Base-by-base conservation (phyloP, 192 early-diverging fungal species). In the Radiomyces spectabilis region DNA sequence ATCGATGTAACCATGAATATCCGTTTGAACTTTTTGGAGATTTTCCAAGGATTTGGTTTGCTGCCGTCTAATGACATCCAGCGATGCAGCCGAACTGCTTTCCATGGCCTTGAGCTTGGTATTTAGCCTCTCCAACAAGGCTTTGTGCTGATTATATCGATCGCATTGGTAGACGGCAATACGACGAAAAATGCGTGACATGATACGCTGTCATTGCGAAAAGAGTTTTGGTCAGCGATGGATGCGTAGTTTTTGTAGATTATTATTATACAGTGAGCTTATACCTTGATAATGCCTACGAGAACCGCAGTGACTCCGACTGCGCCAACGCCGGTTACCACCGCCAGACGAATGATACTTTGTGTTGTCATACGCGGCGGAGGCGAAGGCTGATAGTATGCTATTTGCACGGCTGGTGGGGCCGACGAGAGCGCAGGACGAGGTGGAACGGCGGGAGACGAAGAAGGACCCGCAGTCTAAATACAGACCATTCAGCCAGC, bases 201-300 rank as follows among this genome's bases (percentile, higher is more conserved):
- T 54, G 24, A 48, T 42, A 40, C 33, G 19, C 60, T 62, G 41
- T 31, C 1, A 12, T 16, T 27, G 15, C 4, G 10, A 19, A 44
- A 30, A 57, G 5, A 26, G 6, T 12, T 5, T 3, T 21, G 18
- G 3, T 2, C 5, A 32, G 34, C 16, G 27, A 34, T 18, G 19
- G 6, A 15, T 10, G 12, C 2, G 4, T 18, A 5, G 2, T 19
- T 52, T 19, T 21, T 0, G 27, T n/a, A 30, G 22, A 10, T 7
- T 0, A 27, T 49, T 30, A n/a, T 21, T 30, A 9, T 5, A 25
- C 10, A 41, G 0, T 31, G 8, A 15, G 22, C 3, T 13, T 49
- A 39, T 69, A 69, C 67, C 46, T 56, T 69, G 5, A 69, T 47
- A 27, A 59, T 26, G n/a, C 55, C 52, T 51, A 69, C 41, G 5